A percentile compares a stretch with the other conserved stretches of the same genome.
These are phyloP conservation scores for Pythium insidiosum DNA, from an alignment of 352 stramenopile species.

Conservation along the genomic window DNA sequence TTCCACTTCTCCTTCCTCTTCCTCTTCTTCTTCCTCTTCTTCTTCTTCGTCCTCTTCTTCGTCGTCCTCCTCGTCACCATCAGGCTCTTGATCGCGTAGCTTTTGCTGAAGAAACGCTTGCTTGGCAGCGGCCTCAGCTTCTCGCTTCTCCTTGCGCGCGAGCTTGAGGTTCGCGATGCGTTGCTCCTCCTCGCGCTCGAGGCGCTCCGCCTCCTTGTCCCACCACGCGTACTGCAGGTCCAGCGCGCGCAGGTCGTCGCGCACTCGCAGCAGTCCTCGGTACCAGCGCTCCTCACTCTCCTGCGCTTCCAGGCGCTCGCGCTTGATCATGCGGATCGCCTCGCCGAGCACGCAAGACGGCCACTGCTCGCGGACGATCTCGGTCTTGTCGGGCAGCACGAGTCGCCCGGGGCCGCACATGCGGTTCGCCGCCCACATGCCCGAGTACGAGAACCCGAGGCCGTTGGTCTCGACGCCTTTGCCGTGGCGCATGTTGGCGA, in stretches of 20 bases:
- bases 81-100: slow-evolving; percentile 11
- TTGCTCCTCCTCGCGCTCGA: slow-evolving; percentile 31
- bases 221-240: slow-evolving; percentile 55
- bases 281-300: slow-evolving; percentile 37
- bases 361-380: slow-evolving; percentile 47
- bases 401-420: slow-evolving; percentile 45
- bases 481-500: slow-evolving; percentile 46
- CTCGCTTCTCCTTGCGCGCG: slow-evolving; percentile 37
- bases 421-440: slow-evolving; percentile 42
- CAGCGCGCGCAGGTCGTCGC: slow-evolving; percentile 51
- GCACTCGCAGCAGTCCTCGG: slow-evolving; percentile 46
- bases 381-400: slow-evolving; percentile 28
- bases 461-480: slow-evolving; percentile 52
- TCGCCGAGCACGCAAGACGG: slow-evolving; percentile 50
- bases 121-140: slow-evolving; percentile 45
- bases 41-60: slow-evolving; percentile 13
- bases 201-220: slow-evolving; percentile 45
- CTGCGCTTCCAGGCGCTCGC: slow-evolving; percentile 13
- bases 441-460: slow-evolving; percentile 48
- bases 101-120: slow-evolving; percentile 45
- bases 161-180: slow-evolving; percentile 42
- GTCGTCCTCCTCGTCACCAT: slow-evolving; percentile 7
- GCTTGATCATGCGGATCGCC: slow-evolving; percentile 40
- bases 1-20: slow-evolving; percentile 11
- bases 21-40: slow-evolving; percentile 11